Base-by-base conservation (phyloP, 108 stramenopile genomes). In the Seminavis robusta region DNA sequence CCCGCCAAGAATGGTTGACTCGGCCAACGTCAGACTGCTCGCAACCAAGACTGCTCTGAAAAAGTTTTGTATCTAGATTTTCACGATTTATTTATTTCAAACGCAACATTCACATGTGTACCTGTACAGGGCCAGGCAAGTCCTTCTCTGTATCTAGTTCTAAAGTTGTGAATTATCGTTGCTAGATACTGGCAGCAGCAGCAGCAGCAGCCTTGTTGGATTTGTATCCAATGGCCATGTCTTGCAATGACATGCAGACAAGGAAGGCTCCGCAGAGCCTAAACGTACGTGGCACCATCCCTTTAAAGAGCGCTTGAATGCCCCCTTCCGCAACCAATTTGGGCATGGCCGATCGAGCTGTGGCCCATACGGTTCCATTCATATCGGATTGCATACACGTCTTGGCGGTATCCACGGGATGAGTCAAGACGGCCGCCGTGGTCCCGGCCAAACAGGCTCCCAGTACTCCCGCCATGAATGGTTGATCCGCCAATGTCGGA, bases 381-480 rank as follows among this genome's bases (percentile, higher is more conserved):
- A 58, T 48, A 33, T 65, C 56, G 33, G 45, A 43, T 47, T 64
- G 63, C 3, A 65, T 32, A 27, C 55, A 56, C 23, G 64, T 65
- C 37, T 65, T 65, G 24, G 45, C 45, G 17, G 46, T 48, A 21
- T 65, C 55, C 0, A 47, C 49, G 13, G 64, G 64, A 32, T 65
- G 56, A 13, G 56, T 65, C 20, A 50, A 25, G 3, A 65, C 28
- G 11, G 64, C 56, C 3, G 64, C 55, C 2, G 50, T 32, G 10
- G 64, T 46, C 8, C 64, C 64, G 19, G 56, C 64, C 5, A 49
- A 24, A 43, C 55, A 65, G 29, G 64, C 64, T 5, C 64, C 56
- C 6, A 27, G 20, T 24, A 57, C 50, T 1, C 31, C 26, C 10
- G 64, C 45, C 2, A 37, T 11, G 6, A 65, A 37, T 9, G 64